These are phyloP conservation scores for Xylona heveae DNA, from an alignment of 495 filamentous ascomycete genomes.

Conservation along the genomic window DNA sequence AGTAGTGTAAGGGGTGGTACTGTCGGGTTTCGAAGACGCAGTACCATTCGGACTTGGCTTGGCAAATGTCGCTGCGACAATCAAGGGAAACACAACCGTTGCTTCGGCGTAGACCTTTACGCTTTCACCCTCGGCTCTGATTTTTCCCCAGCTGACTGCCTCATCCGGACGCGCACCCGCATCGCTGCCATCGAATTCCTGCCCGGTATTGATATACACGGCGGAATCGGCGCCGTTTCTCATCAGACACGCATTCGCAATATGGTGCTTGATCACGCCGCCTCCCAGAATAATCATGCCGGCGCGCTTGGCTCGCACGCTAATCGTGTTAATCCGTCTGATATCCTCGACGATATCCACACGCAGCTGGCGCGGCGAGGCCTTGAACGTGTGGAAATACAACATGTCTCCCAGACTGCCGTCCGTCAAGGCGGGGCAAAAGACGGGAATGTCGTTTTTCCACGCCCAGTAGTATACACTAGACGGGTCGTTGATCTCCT, in stretches of 20 bases:
- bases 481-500: conserved; percentile 74
- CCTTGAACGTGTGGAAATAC: conserved; percentile 86
- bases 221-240: conserved; percentile 89
- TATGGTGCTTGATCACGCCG: conserved; percentile 89
- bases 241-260: conserved; percentile 93
- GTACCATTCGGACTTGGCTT: too few relatives aligned
- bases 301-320: conserved; percentile 58
- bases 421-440: conserved; percentile 90
- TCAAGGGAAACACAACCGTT: conserved; percentile 78
- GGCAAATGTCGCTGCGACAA: conserved; percentile 88
- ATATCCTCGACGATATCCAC: conserved; percentile 86
- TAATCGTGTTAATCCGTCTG: conserved; percentile 69
- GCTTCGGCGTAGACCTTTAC: conserved; percentile 94
- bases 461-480: conserved; percentile 90
- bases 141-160: conserved; percentile 96
- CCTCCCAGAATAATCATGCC: conserved; percentile 93
- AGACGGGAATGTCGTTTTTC: conserved; percentile 84
- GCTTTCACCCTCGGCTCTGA: conserved; percentile 62
- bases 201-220: conserved; percentile 89
- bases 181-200: conserved; percentile 95
- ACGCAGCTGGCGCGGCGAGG: conserved; percentile 51
- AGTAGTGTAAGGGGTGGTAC: too few relatives aligned
- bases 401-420: conserved; percentile 93
- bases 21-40: too few relatives aligned
- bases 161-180: conserved; percentile 91